phyloP scores from a whole-genome alignment of 768 basidiomycete species.

The Dacryopinax spathularia region DNA sequence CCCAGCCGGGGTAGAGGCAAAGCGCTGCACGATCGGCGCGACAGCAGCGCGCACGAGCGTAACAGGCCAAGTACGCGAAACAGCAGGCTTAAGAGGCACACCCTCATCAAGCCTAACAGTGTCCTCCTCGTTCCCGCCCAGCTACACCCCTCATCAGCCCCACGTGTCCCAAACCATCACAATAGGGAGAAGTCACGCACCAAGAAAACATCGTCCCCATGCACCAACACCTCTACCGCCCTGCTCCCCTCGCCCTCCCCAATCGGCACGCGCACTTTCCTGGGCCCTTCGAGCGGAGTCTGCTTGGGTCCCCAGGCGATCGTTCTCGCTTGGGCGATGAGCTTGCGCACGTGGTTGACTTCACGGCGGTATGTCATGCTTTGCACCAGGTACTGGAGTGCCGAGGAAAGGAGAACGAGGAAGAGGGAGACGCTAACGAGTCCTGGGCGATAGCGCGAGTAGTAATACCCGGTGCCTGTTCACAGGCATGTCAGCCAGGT shows the following conservation, averaged over 20 bases:
- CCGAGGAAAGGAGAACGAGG: slow-evolving; percentile 60
- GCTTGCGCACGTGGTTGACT: slow-evolving; percentile 47
- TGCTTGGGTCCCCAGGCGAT: slow-evolving; percentile 76
- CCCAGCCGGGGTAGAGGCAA: not conserved
- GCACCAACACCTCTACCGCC: slow-evolving; percentile 69
- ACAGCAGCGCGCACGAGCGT: slow-evolving; percentile 27
- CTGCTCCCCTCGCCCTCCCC: slow-evolving; percentile 27
- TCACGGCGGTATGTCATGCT: slow-evolving; percentile 63
- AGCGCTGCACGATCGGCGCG: slow-evolving; percentile 1
- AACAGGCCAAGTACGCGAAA: slow-evolving; percentile 59
- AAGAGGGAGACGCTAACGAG: slow-evolving; percentile 68
- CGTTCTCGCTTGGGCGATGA: slow-evolving; percentile 45
- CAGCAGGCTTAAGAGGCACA: slow-evolving; percentile 41
- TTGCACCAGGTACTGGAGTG: slow-evolving; percentile 69
- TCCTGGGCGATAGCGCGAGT: slow-evolving; percentile 89
- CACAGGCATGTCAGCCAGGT: too few species aligned
- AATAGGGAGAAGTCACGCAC: slow-evolving; percentile 30
- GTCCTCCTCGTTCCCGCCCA: slow-evolving; percentile 49
- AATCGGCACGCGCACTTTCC: slow-evolving; percentile 41
- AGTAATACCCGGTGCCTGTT: slow-evolving; percentile 77
- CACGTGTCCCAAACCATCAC: slow-evolving; percentile 9
- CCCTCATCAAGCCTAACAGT: slow-evolving; percentile 44
- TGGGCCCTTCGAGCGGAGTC: slow-evolving; percentile 43
- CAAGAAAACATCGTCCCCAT: slow-evolving; percentile 58
- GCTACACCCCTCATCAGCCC: slow-evolving; percentile 4